Base-by-base conservation (phyloP, 352 stramenopile species). In the Hyaloperonospora brassicae region DNA sequence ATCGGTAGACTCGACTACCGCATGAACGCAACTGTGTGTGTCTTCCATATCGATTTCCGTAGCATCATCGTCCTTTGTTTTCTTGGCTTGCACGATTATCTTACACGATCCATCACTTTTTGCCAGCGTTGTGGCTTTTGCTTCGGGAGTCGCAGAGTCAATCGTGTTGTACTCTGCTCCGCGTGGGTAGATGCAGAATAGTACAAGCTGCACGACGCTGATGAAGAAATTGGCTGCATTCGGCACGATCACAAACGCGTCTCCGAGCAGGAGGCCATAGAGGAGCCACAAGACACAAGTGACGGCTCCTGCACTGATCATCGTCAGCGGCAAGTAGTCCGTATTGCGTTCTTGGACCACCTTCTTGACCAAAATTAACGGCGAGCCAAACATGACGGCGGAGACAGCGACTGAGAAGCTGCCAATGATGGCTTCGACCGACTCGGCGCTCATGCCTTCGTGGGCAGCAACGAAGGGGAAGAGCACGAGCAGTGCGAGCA, bases 161-260 rank as follows among this genome's bases (percentile, higher is more conserved):
- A 76, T 47, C n/a, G 62, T 64, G 51, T 72, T 57, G 57, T 75
- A 79, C 8, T 31, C 36, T 25, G 43, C 41, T 0, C 46, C 31
- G 21, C 59, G 58, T 0, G 62, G 57, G 55, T 70, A 76, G 25
- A 64, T 35, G 4, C 52, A 65, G 45, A 85, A 73, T 13, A 91
- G 67, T 34, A 43, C 48, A 21, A 91, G 57, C 47, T 91, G 78
- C 11, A 83, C 52, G 24, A 63, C 60, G 4, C 76, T 73, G 5
- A 91, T 59, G 12, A 66, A 58, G 36, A 89, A 55, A 50, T 88
- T 88, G 39, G 81, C 57, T 10, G 65, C 54, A 47, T 88, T 89
- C 2, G 78, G 78, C 0, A 75, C 53, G 34, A 86, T 71, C 11
- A 91, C 70, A 43, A 91, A 77, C 9, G 57, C 25, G 59, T 90